Evolutionary conservation across 371 early-diverging fungal genomes (phyloP), one percentile per base, ranked within the genome.

Genomic region (Synchytrium microbalum): DNA sequence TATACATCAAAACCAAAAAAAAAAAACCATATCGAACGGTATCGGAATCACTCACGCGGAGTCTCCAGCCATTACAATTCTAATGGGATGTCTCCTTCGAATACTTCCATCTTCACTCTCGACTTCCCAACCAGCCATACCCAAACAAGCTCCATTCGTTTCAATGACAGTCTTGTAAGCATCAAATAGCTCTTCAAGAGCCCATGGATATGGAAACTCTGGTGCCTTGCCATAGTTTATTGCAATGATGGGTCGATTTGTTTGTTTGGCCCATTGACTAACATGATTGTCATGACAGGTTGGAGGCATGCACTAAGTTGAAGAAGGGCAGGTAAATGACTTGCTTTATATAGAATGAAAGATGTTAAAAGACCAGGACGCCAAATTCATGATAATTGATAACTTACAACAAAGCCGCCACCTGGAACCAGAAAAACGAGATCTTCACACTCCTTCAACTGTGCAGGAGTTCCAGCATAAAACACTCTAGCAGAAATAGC

Each of bases 201-300:
- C 92, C 69, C 86, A 90, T 0, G 98, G 96, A 70, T 90, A 97
- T 24, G 98, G 94, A 64, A 84, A 85, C 75, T 95, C 95, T 23
- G 98, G 98, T 1, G 95, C 92, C 75, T 97, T 97, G 59, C 86
- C 90, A 66, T 96, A 96, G 66, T 97, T 88, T 63, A 97, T 81
- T 62, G 88, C 84, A 28, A 92, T 71, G 0, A 97, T 83, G 1
- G 82, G 82, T 13, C 75, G 57, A 38, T 64, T 58, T 1, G 71
- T 64, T 24, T 62, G 60, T 28, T 74, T 60, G 2, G 80, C 80
- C 76, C 77, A 79, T 31, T 53, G 60, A 3, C 75, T 74, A 19
- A 73, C 61, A 56, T 76, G 72, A 57, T 80, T 78, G 33, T 78
- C 77, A 56, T 80, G 80, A 54, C 68, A 64, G 30, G 60, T 69